A percentile compares a stretch with the other conserved stretches of the same genome.
phyloP scores from a whole-genome alignment of 2,329 filamentous ascomycete genomes.

The Graphilbum sp. region DNA sequence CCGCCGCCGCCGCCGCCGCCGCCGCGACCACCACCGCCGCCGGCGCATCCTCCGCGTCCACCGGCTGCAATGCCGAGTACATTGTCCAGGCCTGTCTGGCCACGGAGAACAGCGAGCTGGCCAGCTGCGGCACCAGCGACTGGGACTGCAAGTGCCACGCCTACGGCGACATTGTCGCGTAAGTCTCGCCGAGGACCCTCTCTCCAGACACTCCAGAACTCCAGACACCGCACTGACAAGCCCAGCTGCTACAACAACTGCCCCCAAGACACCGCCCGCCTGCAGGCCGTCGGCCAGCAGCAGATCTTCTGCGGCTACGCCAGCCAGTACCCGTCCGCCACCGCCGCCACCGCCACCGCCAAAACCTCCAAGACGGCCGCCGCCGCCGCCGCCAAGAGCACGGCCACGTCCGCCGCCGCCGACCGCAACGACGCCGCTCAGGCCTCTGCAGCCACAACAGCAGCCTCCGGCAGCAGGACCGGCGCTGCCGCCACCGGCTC shows the following conservation, averaged over 20 bases:
- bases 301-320: slow-evolving; percentile 28
- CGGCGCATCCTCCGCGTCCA: background rate
- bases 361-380: slow-evolving; percentile 7
- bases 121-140: slow-evolving; percentile 22
- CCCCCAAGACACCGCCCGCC: slow-evolving; percentile 27
- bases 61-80: slow-evolving; percentile 8
- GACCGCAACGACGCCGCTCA: slow-evolving; percentile 6
- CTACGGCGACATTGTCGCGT: slow-evolving; percentile 29
- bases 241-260: slow-evolving; percentile 35
- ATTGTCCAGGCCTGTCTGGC: slow-evolving; percentile 10
- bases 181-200: slow-evolving; percentile 10
- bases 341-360: slow-evolving; percentile 4
- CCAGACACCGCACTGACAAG: no score
- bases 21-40: slow-evolving; percentile 3
- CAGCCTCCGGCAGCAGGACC: no score
- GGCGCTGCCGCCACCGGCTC: no score
- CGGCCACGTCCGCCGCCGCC: background rate
- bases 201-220: no score
- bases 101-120: slow-evolving; percentile 21
- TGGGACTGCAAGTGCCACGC: slow-evolving; percentile 30
- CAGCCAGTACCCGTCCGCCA: slow-evolving; percentile 22
- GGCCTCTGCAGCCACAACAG: no score
- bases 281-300: slow-evolving; percentile 20
- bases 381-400: slow-evolving; percentile 7
- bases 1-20: slow-evolving; percentile 4